Conservation (phyloP, 164 flowering plant species). For the Houttuynia cordata region DNA sequence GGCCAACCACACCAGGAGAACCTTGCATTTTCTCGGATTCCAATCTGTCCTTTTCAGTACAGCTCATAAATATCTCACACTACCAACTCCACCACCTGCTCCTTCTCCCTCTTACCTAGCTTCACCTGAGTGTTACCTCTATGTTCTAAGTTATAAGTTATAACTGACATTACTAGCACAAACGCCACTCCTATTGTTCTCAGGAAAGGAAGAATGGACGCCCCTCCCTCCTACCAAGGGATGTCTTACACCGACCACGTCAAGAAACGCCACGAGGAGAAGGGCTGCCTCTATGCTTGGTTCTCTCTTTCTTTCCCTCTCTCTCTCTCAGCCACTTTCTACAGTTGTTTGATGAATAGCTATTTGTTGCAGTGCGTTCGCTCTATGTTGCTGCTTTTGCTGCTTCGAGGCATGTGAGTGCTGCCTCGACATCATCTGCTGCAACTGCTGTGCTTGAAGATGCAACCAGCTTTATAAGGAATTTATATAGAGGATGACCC, state of each 20-base stretch:
- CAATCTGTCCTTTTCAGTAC: too few relatives aligned
- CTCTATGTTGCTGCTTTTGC: conserved; percentile 43
- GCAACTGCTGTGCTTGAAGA: conserved; percentile 13
- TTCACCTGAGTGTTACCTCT: too few relatives aligned
- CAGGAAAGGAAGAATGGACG: neutral
- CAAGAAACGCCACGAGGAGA: conserved; percentile 35
- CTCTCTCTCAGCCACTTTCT: neutral
- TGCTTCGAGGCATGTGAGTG: conserved; percentile 49
- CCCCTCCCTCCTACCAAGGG: conserved; percentile 12
- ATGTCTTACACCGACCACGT: conserved; percentile 36
- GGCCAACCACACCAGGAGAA: too few relatives aligned
- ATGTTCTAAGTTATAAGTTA: too few relatives aligned
- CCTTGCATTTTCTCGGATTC: neutral
- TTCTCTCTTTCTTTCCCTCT: conserved; percentile 12
- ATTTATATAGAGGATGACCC: too few relatives aligned
- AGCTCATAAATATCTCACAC: too few relatives aligned
- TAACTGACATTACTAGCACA: too few relatives aligned
- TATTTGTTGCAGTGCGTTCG: conserved; percentile 31
- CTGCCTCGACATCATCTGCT: conserved; percentile 36
- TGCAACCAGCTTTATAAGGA: too few relatives aligned
- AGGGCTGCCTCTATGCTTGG: conserved; percentile 58
- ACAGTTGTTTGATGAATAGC: neutral
- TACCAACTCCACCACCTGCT: too few relatives aligned
- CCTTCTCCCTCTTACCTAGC: too few relatives aligned
- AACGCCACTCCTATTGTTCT: too few relatives aligned